Evolutionary conservation across 2,329 filamentous ascomycete genomes (phyloP), one percentile per base, ranked within the genome.

Genomic region (Emergomyces orientalis): DNA sequence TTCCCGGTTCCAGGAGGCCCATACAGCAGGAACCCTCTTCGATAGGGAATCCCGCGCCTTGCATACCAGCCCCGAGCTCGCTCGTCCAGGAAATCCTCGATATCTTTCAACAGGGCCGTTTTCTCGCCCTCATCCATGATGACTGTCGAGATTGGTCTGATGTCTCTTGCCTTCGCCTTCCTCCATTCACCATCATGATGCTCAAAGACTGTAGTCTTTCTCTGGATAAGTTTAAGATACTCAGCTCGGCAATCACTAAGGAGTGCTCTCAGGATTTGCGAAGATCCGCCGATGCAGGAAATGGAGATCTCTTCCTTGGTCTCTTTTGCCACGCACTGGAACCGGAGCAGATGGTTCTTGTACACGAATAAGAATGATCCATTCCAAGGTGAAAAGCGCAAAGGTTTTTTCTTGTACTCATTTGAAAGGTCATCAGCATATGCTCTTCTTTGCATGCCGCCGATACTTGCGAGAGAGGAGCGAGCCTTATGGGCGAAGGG

Each of bases 51-150:
- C 13, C 13, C 39, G 13, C 39, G 13, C 9, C 39, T 89, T 49
- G 88, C 83, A 71, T 95, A 95, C 90, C 90, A 95, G 55, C 66
- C 61, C 37, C 65, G 58, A 14, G 69, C 69, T 75, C 19, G 2
- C 37, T 45, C 17, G 17, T 59, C 70, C 27, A 77, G 72, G 63
- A 77, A 79, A 57, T 74, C 69, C 45, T 74, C 67, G 22, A 74
- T 68, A 63, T 78, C 73, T 58, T 66, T 64, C 9, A 77, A 61
- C 37, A 76, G 62, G 51, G 73, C 69, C 65, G 55, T 58, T 64
- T 60, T 62, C 63, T 65, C 39, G 13, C 9, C 13, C 43, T 67
- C 54, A 47, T 66, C 65, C 60, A 69, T 68, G 56, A 65, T 71
- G 41, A 61, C 61, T 62, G 49, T 41, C 11, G 25, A 45, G 63